A percentile compares a stretch with the other conserved stretches of the same genome.
Conservation (phyloP, 2,329 filamentous ascomycete genomes). For the Aspergillus texensis region DNA sequence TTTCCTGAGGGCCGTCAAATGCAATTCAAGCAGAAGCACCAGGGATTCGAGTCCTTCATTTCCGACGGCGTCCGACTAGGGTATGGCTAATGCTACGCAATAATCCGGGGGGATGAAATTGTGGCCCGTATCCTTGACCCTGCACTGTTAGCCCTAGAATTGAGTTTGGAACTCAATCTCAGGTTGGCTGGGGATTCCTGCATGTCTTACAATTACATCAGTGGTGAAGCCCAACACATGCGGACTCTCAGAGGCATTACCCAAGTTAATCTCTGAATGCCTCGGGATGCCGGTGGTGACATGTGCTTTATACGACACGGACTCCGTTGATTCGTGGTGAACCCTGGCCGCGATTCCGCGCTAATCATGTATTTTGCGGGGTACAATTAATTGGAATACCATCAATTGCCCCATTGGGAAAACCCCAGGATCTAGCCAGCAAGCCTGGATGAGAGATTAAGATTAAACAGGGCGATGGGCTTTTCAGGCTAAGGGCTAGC, state of each 20-base stretch:
- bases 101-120: background rate
- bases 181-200: background rate
- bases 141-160: background rate
- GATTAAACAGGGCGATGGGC: background rate
- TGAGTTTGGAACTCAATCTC: background rate
- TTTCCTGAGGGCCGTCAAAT: rapidly evolving
- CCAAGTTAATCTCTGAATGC: background rate
- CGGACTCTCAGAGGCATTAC: background rate
- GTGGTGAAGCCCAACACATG: background rate
- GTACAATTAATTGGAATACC: constrained; percentile 3
- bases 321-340: background rate
- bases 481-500: background rate
- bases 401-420: background rate
- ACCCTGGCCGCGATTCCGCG: background rate
- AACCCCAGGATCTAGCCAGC: background rate
- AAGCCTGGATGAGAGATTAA: background rate
- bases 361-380: constrained; percentile 6
- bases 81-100: background rate
- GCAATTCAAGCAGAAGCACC: background rate
- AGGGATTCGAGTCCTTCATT: background rate
- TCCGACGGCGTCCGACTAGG: background rate
- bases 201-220: background rate
- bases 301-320: background rate
- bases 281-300: constrained; percentile 1
- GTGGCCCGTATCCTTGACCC: background rate